Evolutionary conservation across 768 basidiomycete genomes (phyloP), one percentile per base, ranked within the genome.

Genomic region (Pholiota conissans): DNA sequence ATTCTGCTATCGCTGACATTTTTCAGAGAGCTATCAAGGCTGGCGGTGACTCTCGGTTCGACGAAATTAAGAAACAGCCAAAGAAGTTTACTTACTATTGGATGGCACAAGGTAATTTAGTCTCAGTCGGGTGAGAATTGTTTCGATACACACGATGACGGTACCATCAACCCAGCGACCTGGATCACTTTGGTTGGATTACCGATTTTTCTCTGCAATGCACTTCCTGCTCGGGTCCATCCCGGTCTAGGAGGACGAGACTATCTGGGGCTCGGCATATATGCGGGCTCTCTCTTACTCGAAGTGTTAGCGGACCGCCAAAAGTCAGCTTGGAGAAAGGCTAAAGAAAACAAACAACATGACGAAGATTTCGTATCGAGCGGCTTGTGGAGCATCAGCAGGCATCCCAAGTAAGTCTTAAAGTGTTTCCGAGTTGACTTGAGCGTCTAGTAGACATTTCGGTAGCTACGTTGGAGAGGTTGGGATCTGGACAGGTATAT

Each of bases 111-210:
- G 83, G 83, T 81, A 61, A 24, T 9, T 45, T 10, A 24, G 18
- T 42, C 7, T 24, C 42, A 39, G 18, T 37, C 16, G 2, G 18
- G 7, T 37, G 14, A n/a, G 8, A 37, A 37, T 3, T n/a, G 37
- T 37, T n/a, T 37, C 18, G 18, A n/a, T 18, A 1, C 37, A 37
- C 8, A 13, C 18, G 16, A 32, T 32, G 30, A 32, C 13, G n/a
- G n/a, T n/a, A n/a, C n/a, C n/a, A n/a, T n/a, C 5, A 24, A 7
- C 22, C 22, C 59, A 82, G 85, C 85, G 0, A 83, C 82, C 2
- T 90, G 89, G 89, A 80, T 90, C 37, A 71, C 83, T 22, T 62
- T 86, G 9, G 84, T 89, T 49, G 86, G 88, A 16, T 75, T 91
- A 11, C 89, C 89, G 3, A 83, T 90, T 9, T 90, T 84, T 62